Base-by-base conservation (phyloP, 208 protist species). In the Leishmania martiniquensis region DNA sequence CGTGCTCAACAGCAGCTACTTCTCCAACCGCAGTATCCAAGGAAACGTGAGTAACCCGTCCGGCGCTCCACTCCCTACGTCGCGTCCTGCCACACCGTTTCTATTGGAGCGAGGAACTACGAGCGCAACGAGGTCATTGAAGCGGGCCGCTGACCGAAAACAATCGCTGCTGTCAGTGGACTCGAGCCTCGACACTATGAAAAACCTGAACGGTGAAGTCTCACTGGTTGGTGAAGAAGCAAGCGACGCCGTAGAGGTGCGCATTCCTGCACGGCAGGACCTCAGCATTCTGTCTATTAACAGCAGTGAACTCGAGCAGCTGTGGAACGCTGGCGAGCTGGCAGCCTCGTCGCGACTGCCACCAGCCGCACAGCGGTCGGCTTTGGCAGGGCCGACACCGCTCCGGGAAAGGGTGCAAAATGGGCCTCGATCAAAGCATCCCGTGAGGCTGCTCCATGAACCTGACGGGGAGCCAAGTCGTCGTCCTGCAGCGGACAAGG, bases 1-100 rank as follows among this genome's bases (percentile, higher is more conserved):
- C n/a, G 65, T 76, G n/a, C 75, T 92, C 54, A 87, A 86, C 77
- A 81, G 75, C 60, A 87, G 77, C 74, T 80, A 84, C 78, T 92
- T 92, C 62, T 82, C 79, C 63, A 92, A 92, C 55, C 88, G 88
- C 49, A 83, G 72, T 68, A 67, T 86, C 42, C 75, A 68, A 44
- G 62, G 69, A 34, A 57, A 65, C 47, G 80, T 62, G 12, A 89
- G 89, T 78, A 92, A 88, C 75, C 85, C 85, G 13, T 86, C 73
- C n/a, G 60, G 80, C 1, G 77, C 82, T 1, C 60, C 71, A 34
- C 78, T 89, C 57, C 79, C 78, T 3, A 57, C 59, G 4, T 77
- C 44, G 34, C 9, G 55, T n/a, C 74, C 70, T 49, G 45, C 22
- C 37, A 81, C 60, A n/a, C 54, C 51, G 25, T 39, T 47, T 25